These are phyloP conservation scores for Achaetomiella virescens DNA, from an alignment of 495 filamentous ascomycete genomes.

Conservation along the genomic window DNA sequence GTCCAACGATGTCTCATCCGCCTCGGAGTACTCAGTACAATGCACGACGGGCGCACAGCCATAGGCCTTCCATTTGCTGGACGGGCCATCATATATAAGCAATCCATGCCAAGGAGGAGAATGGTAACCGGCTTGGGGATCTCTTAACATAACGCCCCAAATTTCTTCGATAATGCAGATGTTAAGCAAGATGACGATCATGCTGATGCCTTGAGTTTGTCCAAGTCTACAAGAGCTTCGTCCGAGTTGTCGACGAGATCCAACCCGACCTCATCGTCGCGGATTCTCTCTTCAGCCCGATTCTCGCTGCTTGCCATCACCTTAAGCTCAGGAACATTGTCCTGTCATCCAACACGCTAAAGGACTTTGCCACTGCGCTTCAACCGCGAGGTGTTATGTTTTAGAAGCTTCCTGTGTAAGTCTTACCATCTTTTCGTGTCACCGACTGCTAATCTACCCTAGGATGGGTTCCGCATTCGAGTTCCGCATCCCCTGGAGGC, in stretches of 20 bases:
- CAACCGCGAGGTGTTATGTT: conserved; percentile 28
- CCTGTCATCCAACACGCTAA: conserved; percentile 34
- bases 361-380: conserved; percentile 18
- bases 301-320: conserved; percentile 36
- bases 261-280: conserved; percentile 40
- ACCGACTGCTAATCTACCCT: neutral
- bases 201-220: conserved; percentile 36
- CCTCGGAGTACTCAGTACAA: conserved; percentile 1
- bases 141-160: neutral
- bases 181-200: neutral
- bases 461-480: conserved; percentile 8
- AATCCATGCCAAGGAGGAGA: neutral
- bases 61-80: conserved; percentile 2
- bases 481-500: conserved; percentile 19
- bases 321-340: conserved; percentile 26
- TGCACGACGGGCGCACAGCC: conserved; percentile 9
- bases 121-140: neutral
- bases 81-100: neutral
- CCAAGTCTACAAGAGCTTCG: conserved; percentile 33
- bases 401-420: conserved; percentile 30
- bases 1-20: conserved; percentile 11
- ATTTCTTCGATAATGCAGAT: neutral
- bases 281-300: conserved; percentile 43
- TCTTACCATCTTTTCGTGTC: conserved; percentile 17
- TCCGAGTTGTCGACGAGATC: conserved; percentile 35